Evolutionary conservation across 2,329 filamentous ascomycete genomes (phyloP).

Genomic region (Xylaria sp.): DNA sequence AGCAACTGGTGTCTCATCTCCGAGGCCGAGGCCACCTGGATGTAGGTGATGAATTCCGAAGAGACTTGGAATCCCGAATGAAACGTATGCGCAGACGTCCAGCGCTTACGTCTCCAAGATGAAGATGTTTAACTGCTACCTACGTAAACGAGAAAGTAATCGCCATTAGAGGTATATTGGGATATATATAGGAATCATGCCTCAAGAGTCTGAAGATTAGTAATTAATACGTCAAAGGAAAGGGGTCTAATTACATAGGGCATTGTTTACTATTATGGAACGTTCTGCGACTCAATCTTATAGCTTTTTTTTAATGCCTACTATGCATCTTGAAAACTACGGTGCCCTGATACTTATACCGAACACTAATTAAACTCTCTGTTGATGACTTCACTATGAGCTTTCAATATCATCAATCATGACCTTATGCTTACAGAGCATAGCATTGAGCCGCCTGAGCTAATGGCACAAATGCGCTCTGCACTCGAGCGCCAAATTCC

Average conservation of each 20-base stretch:
- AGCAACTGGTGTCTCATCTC: neutral
- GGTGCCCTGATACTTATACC: no score
- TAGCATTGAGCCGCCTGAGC: constrained; percentile 43
- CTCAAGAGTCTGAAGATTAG: no score
- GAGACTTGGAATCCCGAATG: neutral
- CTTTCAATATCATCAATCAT: neutral
- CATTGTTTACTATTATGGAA: no score
- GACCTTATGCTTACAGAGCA: constrained; percentile 38
- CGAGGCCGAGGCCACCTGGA: neutral
- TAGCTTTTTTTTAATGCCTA: no score
- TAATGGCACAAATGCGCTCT: constrained; percentile 42
- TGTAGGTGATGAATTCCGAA: neutral
- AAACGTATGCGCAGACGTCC: neutral
- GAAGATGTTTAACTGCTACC: neutral
- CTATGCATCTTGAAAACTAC: no score
- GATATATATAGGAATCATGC: no score
- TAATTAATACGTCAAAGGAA: no score
- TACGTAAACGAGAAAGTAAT: neutral
- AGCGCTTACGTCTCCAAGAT: neutral
- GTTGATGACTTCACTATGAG: no score
- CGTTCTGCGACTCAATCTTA: no score
- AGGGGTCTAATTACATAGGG: no score
- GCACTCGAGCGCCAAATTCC: constrained; percentile 42
- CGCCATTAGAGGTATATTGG: neutral
- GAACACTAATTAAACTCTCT: no score